Percentiles rank a stretch among this genome's conserved stretches.
phyloP scores from a whole-genome alignment of 129 eudicot genomes.

The Logfia minima region DNA sequence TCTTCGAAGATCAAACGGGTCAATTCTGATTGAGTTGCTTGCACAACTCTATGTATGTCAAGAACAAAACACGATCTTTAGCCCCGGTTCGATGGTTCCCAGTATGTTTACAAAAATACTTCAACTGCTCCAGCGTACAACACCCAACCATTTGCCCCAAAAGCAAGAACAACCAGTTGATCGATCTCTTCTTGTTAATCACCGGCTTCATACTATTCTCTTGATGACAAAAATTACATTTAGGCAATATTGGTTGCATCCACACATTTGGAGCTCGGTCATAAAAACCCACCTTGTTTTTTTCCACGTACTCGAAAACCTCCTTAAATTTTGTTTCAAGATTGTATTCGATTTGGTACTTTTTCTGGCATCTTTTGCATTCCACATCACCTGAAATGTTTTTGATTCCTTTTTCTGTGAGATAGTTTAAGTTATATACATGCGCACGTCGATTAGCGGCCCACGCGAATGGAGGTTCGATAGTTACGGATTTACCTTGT shows the following conservation, averaged over 20 bases:
- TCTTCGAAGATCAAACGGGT: conserved; percentile 15
- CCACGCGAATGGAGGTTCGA: conserved; percentile 54
- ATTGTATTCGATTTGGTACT: conserved; percentile 38
- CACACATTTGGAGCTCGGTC: conserved; percentile 57
- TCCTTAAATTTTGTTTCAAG: conserved; percentile 45
- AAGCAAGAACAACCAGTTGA: conserved; percentile 82
- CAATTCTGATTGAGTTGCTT: conserved; percentile 55
- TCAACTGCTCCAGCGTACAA: conserved; percentile 70
- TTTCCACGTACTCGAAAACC: conserved; percentile 16
- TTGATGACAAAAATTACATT: conserved; percentile 49
- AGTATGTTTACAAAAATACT: conserved; percentile 78
- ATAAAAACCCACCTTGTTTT: conserved; percentile 21
- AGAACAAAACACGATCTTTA: conserved; percentile 62
- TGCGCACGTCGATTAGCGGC: conserved; percentile 49
- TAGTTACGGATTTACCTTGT: conserved; percentile 23
- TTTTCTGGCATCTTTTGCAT: conserved; percentile 54
- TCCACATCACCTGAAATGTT: conserved; percentile 53
- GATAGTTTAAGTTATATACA: conserved; percentile 37
- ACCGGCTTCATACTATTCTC: conserved; percentile 53
- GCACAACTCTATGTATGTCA: conserved; percentile 59
- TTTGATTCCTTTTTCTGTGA: conserved; percentile 28
- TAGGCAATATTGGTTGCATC: conserved; percentile 43
- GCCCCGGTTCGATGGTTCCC: conserved; percentile 85
- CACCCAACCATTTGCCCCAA: conserved; percentile 68
- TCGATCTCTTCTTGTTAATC: conserved; percentile 44